Evolutionary conservation across 257 asterid genomes (phyloP), one percentile per base, ranked within the genome.

Genomic region (Agastache rugosa): DNA sequence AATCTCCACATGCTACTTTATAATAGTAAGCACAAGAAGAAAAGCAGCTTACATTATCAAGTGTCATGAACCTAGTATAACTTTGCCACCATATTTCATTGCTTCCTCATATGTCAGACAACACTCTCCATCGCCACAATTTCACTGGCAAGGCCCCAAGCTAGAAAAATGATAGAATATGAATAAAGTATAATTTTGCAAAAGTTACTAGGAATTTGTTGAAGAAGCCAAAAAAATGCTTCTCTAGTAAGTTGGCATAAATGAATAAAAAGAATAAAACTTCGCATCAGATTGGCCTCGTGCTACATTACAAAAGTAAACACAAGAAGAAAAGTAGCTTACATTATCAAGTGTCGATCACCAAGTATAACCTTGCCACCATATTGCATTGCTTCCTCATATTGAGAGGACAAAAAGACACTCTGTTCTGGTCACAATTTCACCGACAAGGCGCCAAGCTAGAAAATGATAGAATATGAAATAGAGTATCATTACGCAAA

Each of bases 291-390:
- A 55, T 20, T 20, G 34, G n/a, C 34, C 62, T 55, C 11, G 12
- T 9, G 8, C 10, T 55, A 54, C 4, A 20, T 19, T 48, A 35
- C 12, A 42, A 59, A 37, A 37, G 50, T 51, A 56, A 23, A 71
- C 42, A 29, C 3, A 29, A 29, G 34, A 29, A 47, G 23, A 31
- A 14, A 51, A 61, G 25, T 41, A 75, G 73, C 91, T 84, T 86
- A 91, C 97, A 47, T 90, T 88, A 74, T 89, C 91, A 34, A 93
- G 91, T 35, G 5, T 29, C 94, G 87, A 82, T 93, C 98, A 29
- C 97, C 97, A 29, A 29, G 34, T 29, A 29, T 29, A 29, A 29
- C 34, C 34, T 29, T 29, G 5, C 34, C 4, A 29, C 34, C 3
- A 29, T 29, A 29, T 29, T 29, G 2, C 34, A 29, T 29, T 29